Conservation (phyloP, 2,329 filamentous ascomycete genomes). For the Trichoderma sp. region DNA sequence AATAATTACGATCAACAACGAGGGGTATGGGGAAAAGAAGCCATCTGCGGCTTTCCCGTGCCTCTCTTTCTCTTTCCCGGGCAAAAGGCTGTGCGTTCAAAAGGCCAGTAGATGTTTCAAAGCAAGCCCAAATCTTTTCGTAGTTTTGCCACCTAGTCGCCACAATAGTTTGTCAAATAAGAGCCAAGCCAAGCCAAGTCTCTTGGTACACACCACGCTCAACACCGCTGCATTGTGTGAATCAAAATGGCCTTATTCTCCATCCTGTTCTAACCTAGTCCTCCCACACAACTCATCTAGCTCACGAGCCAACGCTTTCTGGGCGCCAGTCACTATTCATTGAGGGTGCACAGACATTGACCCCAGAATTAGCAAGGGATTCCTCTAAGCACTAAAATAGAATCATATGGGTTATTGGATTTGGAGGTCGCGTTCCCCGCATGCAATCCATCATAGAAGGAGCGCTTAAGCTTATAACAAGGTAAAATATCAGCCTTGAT, state of each 20-base stretch:
- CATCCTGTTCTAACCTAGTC: neutral
- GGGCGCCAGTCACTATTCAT: neutral
- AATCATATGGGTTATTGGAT: neutral
- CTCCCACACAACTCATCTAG: neutral
- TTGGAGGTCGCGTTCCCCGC: conserved; percentile 2
- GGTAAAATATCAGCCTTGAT: conserved; percentile 9
- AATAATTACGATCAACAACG: neutral
- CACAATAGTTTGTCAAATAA: neutral
- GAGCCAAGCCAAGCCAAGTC: conserved; percentile 7
- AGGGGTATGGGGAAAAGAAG: neutral
- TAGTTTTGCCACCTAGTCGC: neutral
- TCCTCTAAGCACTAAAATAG: neutral
- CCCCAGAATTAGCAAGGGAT: neutral
- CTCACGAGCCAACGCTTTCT: conserved; percentile 1
- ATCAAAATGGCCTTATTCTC: neutral
- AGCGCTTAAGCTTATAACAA: conserved; percentile 19
- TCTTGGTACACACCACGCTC: neutral
- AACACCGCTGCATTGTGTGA: neutral
- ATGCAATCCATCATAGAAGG: neutral
- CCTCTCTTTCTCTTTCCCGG: neutral
- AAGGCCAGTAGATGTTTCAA: neutral
- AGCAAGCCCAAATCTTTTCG: neutral
- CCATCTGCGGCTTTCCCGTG: neutral
- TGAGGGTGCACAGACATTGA: neutral
- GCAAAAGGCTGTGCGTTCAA: neutral